Evolutionary conservation across 495 filamentous ascomycete genomes (phyloP).

Genomic region (Penicillium taxi): DNA sequence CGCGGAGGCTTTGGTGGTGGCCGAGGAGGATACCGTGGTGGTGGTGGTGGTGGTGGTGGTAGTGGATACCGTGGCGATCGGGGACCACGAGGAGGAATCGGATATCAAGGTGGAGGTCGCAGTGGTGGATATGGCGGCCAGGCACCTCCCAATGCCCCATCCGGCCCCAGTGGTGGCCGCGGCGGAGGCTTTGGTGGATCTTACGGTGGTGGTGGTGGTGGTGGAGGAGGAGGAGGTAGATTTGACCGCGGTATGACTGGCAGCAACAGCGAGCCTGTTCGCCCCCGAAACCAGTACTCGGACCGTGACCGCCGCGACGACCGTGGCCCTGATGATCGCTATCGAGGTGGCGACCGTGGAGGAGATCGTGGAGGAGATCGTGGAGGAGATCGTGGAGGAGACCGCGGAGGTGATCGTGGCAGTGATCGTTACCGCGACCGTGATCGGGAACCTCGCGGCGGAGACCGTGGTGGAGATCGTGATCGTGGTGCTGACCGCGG

Average conservation of each 20-base stretch:
- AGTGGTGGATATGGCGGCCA: conserved; percentile 53
- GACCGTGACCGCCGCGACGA: conserved; percentile 52
- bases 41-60: conserved; percentile 38
- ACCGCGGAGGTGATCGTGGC: conserved; percentile 35
- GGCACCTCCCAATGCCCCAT: conserved; percentile 69
- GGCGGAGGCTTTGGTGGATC: conserved; percentile 40
- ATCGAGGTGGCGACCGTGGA: conserved; percentile 44
- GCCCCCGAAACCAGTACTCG: conserved; percentile 39
- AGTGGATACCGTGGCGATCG: conserved; percentile 59
- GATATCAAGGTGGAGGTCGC: conserved; percentile 53
- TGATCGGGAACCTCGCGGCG: conserved; percentile 3
- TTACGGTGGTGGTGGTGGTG: conserved; percentile 34
- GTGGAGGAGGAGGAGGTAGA: conserved; percentile 35
- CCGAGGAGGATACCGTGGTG: conserved; percentile 44
- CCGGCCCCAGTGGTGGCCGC: conserved; percentile 63
- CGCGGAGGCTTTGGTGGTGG: conserved; percentile 48
- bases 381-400: conserved; percentile 2
- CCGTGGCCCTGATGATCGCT: conserved; percentile 48
- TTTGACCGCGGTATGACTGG: conserved; percentile 43
- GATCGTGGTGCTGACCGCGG: conserved; percentile 51
- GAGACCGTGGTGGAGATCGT: conserved; percentile 27
- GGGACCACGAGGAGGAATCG: conserved; percentile 51
- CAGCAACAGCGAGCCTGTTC: conserved; percentile 48
- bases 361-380: conserved; percentile 16
- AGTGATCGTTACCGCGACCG: conserved; percentile 30